phyloP scores from a whole-genome alignment of 1,284 basidiomycete genomes.

The Irpex rosettiformis region DNA sequence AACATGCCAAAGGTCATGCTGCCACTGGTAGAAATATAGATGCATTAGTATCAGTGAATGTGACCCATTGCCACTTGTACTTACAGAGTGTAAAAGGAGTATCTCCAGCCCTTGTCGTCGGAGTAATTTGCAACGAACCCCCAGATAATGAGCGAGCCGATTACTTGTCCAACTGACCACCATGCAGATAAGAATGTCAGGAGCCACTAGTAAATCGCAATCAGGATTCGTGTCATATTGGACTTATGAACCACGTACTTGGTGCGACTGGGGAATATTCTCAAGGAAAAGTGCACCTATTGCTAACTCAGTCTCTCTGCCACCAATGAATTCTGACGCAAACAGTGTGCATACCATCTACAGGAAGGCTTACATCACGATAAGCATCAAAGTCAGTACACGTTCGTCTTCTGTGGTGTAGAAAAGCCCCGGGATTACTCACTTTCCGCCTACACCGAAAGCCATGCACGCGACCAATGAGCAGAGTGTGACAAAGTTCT shows the following conservation, averaged over 20 bases:
- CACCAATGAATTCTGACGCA: too few species aligned
- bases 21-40: background rate
- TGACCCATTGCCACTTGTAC: too few species aligned
- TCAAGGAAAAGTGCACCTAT: conserved; percentile 1
- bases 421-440: background rate
- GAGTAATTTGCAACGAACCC: conserved; percentile 63
- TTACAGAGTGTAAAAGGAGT: conserved; percentile 61
- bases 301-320: too few species aligned
- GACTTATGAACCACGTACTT: background rate
- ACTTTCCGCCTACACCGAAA: conserved; percentile 5
- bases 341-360: background rate
- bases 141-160: conserved; percentile 45
- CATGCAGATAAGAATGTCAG: conserved; percentile 1
- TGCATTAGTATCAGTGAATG: conserved; percentile 26
- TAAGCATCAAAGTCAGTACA: background rate
- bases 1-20: conserved; percentile 1
- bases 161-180: background rate
- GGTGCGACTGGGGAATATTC: background rate
- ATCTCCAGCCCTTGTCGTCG: conserved; percentile 72
- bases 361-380: conserved; percentile 1
- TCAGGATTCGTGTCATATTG: background rate
- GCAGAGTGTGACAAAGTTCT: conserved; percentile 1
- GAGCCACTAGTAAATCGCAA: background rate
- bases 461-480: conserved; percentile 5
- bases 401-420: background rate